Percentiles rank a stretch among this genome's conserved stretches.
These are phyloP conservation scores for Hypholoma fasciculare DNA, from an alignment of 768 basidiomycete species.

Conservation along the genomic window DNA sequence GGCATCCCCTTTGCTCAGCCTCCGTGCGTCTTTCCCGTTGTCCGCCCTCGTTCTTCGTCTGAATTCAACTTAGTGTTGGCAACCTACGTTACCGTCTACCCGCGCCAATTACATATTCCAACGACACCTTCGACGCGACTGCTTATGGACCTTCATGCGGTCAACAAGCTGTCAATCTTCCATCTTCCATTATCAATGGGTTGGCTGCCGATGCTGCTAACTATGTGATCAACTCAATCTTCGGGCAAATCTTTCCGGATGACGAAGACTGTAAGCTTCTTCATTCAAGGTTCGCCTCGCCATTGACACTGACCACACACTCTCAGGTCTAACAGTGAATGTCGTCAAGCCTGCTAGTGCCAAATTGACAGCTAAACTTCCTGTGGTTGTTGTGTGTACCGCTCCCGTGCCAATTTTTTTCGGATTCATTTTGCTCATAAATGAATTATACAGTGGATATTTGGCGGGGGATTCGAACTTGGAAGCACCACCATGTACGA, in stretches of 20 bases:
- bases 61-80: slow-evolving; percentile 11
- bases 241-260: slow-evolving; percentile 27
- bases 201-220: slow-evolving; percentile 34
- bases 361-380: slow-evolving; percentile 42
- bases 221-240: slow-evolving; percentile 30
- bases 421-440: background rate
- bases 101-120: slow-evolving; percentile 34
- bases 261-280: slow-evolving; percentile 47
- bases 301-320: background rate
- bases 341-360: slow-evolving; percentile 45
- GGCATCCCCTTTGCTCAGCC: slow-evolving; percentile 59
- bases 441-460: slow-evolving; percentile 45
- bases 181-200: slow-evolving; percentile 27
- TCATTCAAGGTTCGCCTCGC: background rate
- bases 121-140: slow-evolving; percentile 35
- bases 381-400: slow-evolving; percentile 51
- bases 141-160: slow-evolving; percentile 45
- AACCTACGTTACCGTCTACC: slow-evolving; percentile 31
- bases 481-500: slow-evolving; percentile 40
- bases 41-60: background rate
- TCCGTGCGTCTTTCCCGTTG: slow-evolving; percentile 37
- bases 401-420: background rate
- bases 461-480: slow-evolving; percentile 47
- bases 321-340: slow-evolving; percentile 52
- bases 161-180: slow-evolving; percentile 40